phyloP scores from a whole-genome alignment of 176 grass and related monocot genomes.

The Poa annua region DNA sequence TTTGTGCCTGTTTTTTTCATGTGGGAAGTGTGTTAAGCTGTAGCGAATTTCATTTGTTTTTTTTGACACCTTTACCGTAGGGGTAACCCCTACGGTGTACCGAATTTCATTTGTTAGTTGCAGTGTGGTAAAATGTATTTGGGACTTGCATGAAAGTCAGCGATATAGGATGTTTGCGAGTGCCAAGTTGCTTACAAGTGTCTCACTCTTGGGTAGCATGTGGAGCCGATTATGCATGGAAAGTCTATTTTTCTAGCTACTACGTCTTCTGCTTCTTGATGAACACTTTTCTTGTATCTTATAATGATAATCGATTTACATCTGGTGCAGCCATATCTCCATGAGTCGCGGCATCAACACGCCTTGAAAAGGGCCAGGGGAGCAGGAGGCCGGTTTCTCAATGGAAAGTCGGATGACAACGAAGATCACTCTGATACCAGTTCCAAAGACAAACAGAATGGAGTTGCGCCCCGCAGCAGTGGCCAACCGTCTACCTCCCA shows the following conservation, averaged over 20 bases:
- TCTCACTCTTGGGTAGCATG: slow-evolving; percentile 20
- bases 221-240: not conserved
- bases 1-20: slow-evolving; percentile 11
- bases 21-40: slow-evolving; percentile 13
- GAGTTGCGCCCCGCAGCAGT: slow-evolving; percentile 4
- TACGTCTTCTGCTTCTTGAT: not conserved
- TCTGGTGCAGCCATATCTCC: slow-evolving; percentile 61
- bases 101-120: not conserved
- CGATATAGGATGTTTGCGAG: not conserved
- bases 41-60: slow-evolving; percentile 1
- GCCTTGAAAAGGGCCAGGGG: slow-evolving; percentile 72
- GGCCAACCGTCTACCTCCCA: slow-evolving; percentile 38
- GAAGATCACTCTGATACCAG: slow-evolving; percentile 57
- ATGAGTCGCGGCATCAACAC: slow-evolving; percentile 71
- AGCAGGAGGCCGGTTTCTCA: slow-evolving; percentile 68
- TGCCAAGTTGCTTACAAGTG: not conserved
- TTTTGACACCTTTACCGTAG: too few relatives aligned
- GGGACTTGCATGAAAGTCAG: not conserved
- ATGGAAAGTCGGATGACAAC: slow-evolving; percentile 56
- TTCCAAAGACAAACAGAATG: slow-evolving; percentile 44
- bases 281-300: slow-evolving; percentile 19
- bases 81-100: too few relatives aligned
- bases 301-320: not conserved
- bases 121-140: not conserved
- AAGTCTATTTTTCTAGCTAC: not conserved